phyloP scores from a whole-genome alignment of 148 eudicot genomes.

The Selenicereus undatus region DNA sequence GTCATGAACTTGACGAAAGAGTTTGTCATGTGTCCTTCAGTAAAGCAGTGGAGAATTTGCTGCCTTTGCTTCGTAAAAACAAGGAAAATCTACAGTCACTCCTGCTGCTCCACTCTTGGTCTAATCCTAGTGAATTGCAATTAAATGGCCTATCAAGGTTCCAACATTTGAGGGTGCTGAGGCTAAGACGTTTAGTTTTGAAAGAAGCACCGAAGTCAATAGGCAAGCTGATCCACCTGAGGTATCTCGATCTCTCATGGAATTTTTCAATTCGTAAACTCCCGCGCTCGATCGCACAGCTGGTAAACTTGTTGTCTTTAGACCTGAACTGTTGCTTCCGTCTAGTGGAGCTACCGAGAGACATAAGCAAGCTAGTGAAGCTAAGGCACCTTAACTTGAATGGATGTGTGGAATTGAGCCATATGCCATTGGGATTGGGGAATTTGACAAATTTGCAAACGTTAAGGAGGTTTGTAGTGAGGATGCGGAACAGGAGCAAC shows the following conservation, averaged over 20 bases:
- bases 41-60: background rate
- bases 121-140: background rate
- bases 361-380: background rate
- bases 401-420: background rate
- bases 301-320: background rate
- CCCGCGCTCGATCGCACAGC: background rate
- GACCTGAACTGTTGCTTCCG: background rate
- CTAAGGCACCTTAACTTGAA: too few species aligned
- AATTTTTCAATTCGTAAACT: background rate
- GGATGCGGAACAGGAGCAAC: too few species aligned
- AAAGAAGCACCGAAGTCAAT: background rate
- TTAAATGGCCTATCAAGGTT: background rate
- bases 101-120: background rate
- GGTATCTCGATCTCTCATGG: background rate
- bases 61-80: background rate
- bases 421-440: background rate
- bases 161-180: background rate
- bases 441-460: background rate
- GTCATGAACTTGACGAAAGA: constrained; percentile 5
- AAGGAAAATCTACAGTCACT: constrained; percentile 3
- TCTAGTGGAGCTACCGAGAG: background rate
- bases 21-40: constrained; percentile 14
- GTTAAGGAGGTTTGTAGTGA: background rate
- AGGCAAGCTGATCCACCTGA: background rate
- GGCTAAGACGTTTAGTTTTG: background rate